Evolutionary conservation across 352 stramenopile species (phyloP), one percentile per base, ranked within the genome.

Genomic region (Phytopythium aichiense): DNA sequence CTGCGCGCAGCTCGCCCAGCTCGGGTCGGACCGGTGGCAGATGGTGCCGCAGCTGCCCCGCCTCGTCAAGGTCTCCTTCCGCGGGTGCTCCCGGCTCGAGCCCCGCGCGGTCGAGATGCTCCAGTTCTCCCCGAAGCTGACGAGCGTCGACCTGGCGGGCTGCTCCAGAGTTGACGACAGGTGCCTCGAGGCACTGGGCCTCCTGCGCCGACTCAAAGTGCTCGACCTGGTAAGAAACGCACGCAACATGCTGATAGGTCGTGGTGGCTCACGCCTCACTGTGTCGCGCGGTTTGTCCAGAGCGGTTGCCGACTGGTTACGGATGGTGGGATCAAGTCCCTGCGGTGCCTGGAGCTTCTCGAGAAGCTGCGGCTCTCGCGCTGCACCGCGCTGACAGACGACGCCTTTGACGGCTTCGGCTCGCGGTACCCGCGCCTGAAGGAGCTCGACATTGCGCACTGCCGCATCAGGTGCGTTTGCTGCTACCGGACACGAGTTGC

Each of bases 111-210:
- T 88, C 28, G 68, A 87, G 38, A 73, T 83, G 60, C 57, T 94
- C 5, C 69, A 81, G 54, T 77, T 77, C 45, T 92, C 84, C 15
- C 73, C 67, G 20, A 80, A 80, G 20, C 60, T 94, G 50, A 80
- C 69, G 43, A 55, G 62, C 13, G 65, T 94, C 12, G 78, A 86
- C 56, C 67, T 94, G 18, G 77, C 79, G 1, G 81, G 79, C 2
- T 94, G 84, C 53, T 58, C 64, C 1, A 81, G 79, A 43, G 68
- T 92, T 35, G 77, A 91, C 58, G 79, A 92, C 33, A 71, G 71
- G 28, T 81, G 69, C 43, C 18, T 92, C 11, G 60, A 82, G 11
- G 66, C 70, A 13, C 53, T 94, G 11, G 30, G 75, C 12, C 65
- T 58, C 0, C 50, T 89, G 15, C 59, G 65, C 48, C 60, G 66